These are phyloP conservation scores for Coniochaeta pulveracea DNA, from an alignment of 2,329 filamentous ascomycete species.

Conservation along the genomic window DNA sequence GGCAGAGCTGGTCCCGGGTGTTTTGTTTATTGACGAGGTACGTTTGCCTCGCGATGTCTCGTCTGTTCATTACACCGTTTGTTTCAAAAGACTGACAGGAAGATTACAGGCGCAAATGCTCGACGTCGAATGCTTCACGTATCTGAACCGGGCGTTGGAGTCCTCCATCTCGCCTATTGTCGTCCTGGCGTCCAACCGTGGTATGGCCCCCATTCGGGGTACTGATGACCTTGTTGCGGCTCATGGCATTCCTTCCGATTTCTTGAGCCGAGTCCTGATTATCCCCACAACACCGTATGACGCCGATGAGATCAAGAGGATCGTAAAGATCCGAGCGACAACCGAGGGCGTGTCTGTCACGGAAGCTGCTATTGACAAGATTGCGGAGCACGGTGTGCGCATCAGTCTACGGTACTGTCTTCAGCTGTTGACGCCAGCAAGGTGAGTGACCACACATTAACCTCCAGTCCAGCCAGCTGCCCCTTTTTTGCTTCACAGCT, in stretches of 20 bases:
- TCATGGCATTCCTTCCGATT: conserved; percentile 89
- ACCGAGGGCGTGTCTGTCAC: conserved; percentile 72
- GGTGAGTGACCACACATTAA: too few relatives aligned
- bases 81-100: neutral
- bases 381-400: conserved; percentile 75
- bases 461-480: too few relatives aligned
- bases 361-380: conserved; percentile 75
- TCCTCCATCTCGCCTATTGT: conserved; percentile 92
- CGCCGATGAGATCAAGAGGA: conserved; percentile 81
- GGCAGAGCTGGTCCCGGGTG: conserved; percentile 93
- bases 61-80: conserved; percentile 6
- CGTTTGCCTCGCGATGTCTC: conserved; percentile 14
- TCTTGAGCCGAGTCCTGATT: conserved; percentile 87
- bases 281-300: conserved; percentile 88
- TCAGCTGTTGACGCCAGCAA: conserved; percentile 80
- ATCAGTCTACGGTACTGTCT: conserved; percentile 89
- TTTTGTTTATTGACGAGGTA: conserved; percentile 98
- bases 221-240: conserved; percentile 73
- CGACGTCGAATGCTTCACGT: conserved; percentile 97
- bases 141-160: conserved; percentile 96
- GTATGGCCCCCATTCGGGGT: conserved; percentile 84
- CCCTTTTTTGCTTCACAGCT: too few relatives aligned
- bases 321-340: conserved; percentile 73
- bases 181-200: conserved; percentile 92
- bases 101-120: conserved; percentile 87